Evolutionary conservation across 2,329 filamentous ascomycete species (phyloP).

Genomic region (Elsinoe arachidis): DNA sequence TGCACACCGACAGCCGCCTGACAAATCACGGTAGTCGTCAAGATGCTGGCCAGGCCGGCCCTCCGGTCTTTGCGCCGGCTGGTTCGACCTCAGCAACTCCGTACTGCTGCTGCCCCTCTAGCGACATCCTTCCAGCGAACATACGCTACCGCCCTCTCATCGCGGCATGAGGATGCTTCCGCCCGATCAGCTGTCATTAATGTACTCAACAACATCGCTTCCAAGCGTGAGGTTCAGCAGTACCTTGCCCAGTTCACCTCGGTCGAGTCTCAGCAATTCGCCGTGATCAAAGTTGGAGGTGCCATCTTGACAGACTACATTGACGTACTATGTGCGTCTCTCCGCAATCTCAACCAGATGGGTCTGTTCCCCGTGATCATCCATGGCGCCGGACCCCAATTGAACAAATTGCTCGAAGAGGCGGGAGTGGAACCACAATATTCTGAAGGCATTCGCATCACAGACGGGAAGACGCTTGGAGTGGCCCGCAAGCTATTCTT

Average conservation of each 20-base stretch:
- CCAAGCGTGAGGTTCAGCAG: conserved; percentile 91
- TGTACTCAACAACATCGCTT: conserved; percentile 89
- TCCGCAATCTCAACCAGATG: conserved; percentile 89
- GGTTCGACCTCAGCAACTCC: conserved; percentile 8
- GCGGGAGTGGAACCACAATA: conserved; percentile 92
- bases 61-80: conserved; percentile 12
- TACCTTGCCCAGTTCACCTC: conserved; percentile 97
- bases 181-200: conserved; percentile 78
- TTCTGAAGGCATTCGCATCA: conserved; percentile 91
- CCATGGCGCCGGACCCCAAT: conserved; percentile 87
- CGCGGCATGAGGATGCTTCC: conserved; percentile 43
- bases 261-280: conserved; percentile 92
- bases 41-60: conserved; percentile 14
- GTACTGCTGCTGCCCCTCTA: conserved; percentile 3
- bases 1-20: background rate
- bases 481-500: conserved; percentile 88
- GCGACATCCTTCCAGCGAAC: background rate
- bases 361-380: conserved; percentile 92
- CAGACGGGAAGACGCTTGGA: conserved; percentile 87
- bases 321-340: conserved; percentile 77
- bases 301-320: conserved; percentile 93
- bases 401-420: conserved; percentile 82
- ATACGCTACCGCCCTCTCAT: conserved; percentile 24
- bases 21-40: background rate
- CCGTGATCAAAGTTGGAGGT: conserved; percentile 95